A percentile compares a stretch with the other conserved stretches of the same genome.
These are phyloP conservation scores for Phytophthora agathidicida DNA, from an alignment of 352 stramenopile genomes.

Conservation along the genomic window DNA sequence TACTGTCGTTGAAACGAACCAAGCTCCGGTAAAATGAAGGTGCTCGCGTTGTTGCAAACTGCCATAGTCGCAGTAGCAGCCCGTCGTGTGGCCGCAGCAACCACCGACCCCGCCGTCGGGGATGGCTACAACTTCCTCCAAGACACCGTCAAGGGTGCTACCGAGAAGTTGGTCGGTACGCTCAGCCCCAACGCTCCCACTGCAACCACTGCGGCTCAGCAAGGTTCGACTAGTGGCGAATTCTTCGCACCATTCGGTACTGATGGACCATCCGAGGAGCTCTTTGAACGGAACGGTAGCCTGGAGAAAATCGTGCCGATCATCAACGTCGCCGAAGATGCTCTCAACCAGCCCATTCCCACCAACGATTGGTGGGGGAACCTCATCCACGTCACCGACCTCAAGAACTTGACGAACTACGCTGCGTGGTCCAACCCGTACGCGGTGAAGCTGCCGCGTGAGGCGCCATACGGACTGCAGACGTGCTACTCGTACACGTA, in stretches of 20 bases:
- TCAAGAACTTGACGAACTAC: slow-evolving; percentile 50
- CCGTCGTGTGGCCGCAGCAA: not conserved
- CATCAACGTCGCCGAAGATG: slow-evolving; percentile 61
- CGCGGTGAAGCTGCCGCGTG: slow-evolving; percentile 54
- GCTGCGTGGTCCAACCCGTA: slow-evolving; percentile 75
- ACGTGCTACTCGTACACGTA: slow-evolving; percentile 71
- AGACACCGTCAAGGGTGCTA: slow-evolving; percentile 8
- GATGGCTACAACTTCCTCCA: slow-evolving; percentile 24
- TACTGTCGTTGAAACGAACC: not conserved
- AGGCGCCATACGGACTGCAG: slow-evolving; percentile 57
- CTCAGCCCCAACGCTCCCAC: slow-evolving; percentile 5
- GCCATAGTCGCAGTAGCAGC: not conserved
- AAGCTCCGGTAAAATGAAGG: slow-evolving; percentile 20
- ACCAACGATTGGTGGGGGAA: slow-evolving; percentile 89
- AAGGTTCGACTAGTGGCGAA: slow-evolving; percentile 11
- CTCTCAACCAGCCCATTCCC: slow-evolving; percentile 60
- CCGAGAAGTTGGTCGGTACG: slow-evolving; percentile 18
- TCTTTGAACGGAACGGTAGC: slow-evolving; percentile 52
- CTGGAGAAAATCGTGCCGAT: slow-evolving; percentile 57
- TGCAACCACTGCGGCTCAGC: not conserved
- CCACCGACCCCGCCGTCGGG: slow-evolving; percentile 16
- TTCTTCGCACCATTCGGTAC: slow-evolving; percentile 53
- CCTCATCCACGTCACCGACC: slow-evolving; percentile 58
- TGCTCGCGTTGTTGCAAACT: slow-evolving; percentile 7
- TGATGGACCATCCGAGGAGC: slow-evolving; percentile 38